Percentiles rank a stretch among this genome's conserved stretches.
These are phyloP conservation scores for Serendipita vermifera DNA, from an alignment of 768 basidiomycete species.

Conservation along the genomic window DNA sequence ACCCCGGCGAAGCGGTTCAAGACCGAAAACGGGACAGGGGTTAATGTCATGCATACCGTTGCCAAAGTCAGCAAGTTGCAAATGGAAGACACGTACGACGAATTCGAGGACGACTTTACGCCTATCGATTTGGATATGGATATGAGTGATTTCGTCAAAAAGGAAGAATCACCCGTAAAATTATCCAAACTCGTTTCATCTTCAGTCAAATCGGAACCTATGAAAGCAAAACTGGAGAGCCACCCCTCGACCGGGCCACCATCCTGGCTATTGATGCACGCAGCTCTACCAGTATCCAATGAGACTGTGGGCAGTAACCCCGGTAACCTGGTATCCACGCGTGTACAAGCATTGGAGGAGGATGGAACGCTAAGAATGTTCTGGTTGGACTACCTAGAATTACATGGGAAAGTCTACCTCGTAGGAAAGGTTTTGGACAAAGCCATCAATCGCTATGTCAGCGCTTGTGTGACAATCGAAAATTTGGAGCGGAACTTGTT, in stretches of 20 bases:
- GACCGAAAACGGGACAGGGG: slow-evolving; percentile 37
- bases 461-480: slow-evolving; percentile 76
- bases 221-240: slow-evolving; percentile 35
- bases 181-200: slow-evolving; percentile 5
- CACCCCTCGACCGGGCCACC: slow-evolving; percentile 25
- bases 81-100: slow-evolving; percentile 18
- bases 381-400: slow-evolving; percentile 92
- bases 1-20: slow-evolving; percentile 61
- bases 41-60: slow-evolving; percentile 25
- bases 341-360: slow-evolving; percentile 48
- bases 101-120: slow-evolving; percentile 13
- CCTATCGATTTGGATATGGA: slow-evolving; percentile 18
- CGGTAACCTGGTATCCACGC: slow-evolving; percentile 26
- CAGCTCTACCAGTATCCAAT: slow-evolving; percentile 50
- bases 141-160: slow-evolving; percentile 17
- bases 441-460: slow-evolving; percentile 52
- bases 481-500: slow-evolving; percentile 84
- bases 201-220: slow-evolving; percentile 17
- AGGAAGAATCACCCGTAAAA: slow-evolving; percentile 17
- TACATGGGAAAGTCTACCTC: slow-evolving; percentile 72
- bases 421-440: slow-evolving; percentile 86
- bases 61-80: slow-evolving; percentile 12
- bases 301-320: slow-evolving; percentile 40
- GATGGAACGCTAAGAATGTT: slow-evolving; percentile 84
- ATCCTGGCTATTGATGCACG: slow-evolving; percentile 63